Conservation (phyloP, 2,329 filamentous ascomycete genomes). For the Fusarium dlaminii region DNA sequence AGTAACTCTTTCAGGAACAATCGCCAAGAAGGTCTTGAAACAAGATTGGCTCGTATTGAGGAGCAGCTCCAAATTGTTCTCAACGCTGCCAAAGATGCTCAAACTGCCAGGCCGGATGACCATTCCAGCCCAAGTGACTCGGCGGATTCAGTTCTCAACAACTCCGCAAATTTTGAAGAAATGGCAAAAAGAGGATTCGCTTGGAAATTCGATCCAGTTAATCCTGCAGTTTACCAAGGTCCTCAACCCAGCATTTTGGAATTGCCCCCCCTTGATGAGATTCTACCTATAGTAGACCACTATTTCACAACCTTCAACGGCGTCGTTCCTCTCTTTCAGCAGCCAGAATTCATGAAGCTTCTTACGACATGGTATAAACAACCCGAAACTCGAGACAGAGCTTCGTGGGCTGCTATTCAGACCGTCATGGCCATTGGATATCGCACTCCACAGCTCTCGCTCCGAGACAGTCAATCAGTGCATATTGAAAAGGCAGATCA, state of each 20-base stretch:
- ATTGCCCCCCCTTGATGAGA: conserved; percentile 48
- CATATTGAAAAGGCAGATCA: conserved; percentile 38
- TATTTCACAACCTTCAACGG: conserved; percentile 51
- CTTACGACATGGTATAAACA: conserved; percentile 49
- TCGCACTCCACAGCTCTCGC: conserved; percentile 36
- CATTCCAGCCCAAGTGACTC: conserved; percentile 9
- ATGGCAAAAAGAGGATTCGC: background rate
- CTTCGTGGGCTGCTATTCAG: conserved; percentile 52
- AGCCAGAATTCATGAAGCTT: conserved; percentile 49
- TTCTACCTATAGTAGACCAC: conserved; percentile 48
- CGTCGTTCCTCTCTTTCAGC: conserved; percentile 51
- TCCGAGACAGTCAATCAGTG: conserved; percentile 23
- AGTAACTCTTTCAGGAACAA: background rate
- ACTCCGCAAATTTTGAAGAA: background rate
- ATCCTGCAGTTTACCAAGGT: conserved; percentile 32
- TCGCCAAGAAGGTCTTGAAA: conserved; percentile 29
- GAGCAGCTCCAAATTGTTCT: conserved; percentile 47
- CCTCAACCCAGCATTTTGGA: conserved; percentile 26
- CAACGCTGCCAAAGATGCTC: conserved; percentile 30
- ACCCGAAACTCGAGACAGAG: conserved; percentile 29
- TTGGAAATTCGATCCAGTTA: conserved; percentile 38
- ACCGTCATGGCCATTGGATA: conserved; percentile 52
- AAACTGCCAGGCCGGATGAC: background rate
- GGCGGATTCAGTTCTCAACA: background rate
- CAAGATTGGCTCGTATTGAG: conserved; percentile 46